Percentiles rank a stretch among this genome's conserved stretches.
Conservation (phyloP, 2,329 filamentous ascomycete species). For the Tolypocladium ovalisporum region DNA sequence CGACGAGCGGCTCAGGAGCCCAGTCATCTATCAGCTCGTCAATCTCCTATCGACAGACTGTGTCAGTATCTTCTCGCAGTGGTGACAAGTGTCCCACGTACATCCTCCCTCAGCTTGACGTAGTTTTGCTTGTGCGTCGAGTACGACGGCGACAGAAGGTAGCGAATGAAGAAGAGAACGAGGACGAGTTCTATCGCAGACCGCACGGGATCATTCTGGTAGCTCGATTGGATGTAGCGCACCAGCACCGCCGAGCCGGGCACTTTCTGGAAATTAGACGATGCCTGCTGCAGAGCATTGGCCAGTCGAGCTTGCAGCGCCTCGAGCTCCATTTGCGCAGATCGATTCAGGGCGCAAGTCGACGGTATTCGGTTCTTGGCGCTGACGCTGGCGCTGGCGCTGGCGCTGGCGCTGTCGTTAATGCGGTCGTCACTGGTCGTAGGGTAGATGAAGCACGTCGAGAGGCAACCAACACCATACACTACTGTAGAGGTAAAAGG, state of each 20-base stretch:
- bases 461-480: background rate
- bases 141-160: slow-evolving; percentile 85
- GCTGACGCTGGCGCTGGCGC: background rate
- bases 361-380: background rate
- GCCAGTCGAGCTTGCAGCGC: slow-evolving; percentile 43
- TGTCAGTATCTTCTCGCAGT: background rate
- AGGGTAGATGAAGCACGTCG: background rate
- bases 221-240: slow-evolving; percentile 92
- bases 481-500: background rate
- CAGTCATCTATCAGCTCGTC: slow-evolving; percentile 95
- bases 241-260: slow-evolving; percentile 90
- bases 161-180: slow-evolving; percentile 90
- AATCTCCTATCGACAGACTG: slow-evolving; percentile 52
- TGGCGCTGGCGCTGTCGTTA: background rate
- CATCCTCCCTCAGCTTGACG: slow-evolving; percentile 77
- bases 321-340: slow-evolving; percentile 47
- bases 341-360: background rate
- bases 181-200: slow-evolving; percentile 88
- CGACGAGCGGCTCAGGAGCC: slow-evolving; percentile 85
- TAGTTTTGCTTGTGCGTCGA: slow-evolving; percentile 83
- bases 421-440: background rate
- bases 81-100: slow-evolving; percentile 9
- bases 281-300: slow-evolving; percentile 39
- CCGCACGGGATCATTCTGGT: slow-evolving; percentile 92
- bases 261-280: slow-evolving; percentile 70